phyloP scores from a whole-genome alignment of 2,329 filamentous ascomycete genomes.

The Epichloe hybrida region DNA sequence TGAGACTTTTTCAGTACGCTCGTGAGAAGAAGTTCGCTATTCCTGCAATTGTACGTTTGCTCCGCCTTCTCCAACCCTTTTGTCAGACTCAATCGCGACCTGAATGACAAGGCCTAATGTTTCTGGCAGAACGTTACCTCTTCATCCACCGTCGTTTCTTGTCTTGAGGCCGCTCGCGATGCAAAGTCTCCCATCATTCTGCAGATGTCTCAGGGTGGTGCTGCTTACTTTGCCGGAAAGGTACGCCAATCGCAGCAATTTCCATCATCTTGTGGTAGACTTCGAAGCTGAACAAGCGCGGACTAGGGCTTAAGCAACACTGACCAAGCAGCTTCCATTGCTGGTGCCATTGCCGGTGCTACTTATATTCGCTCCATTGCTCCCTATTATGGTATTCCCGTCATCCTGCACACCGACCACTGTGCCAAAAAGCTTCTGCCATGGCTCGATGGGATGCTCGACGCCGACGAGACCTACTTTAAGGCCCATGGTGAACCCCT shows the following conservation, averaged over 20 bases:
- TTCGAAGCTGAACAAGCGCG: background rate
- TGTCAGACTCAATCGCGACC: slow-evolving; percentile 1
- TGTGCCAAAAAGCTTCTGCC: slow-evolving; percentile 99
- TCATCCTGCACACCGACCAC: slow-evolving; percentile 94
- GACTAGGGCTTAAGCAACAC: slow-evolving; percentile 57
- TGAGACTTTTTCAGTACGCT: slow-evolving; percentile 73
- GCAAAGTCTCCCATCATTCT: slow-evolving; percentile 84
- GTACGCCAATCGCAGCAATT: slow-evolving; percentile 21
- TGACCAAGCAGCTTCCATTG: slow-evolving; percentile 78
- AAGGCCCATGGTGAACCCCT: slow-evolving; percentile 85
- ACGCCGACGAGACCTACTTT: slow-evolving; percentile 90
- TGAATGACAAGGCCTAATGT: background rate
- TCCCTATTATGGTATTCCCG: slow-evolving; percentile 76
- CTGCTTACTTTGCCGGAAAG: slow-evolving; percentile 86
- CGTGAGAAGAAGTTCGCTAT: slow-evolving; percentile 82
- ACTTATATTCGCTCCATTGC: slow-evolving; percentile 88
- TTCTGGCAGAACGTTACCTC: slow-evolving; percentile 67
- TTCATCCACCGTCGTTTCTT: slow-evolving; percentile 61
- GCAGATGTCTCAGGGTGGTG: slow-evolving; percentile 86
- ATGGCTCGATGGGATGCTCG: slow-evolving; percentile 92
- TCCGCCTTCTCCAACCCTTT: background rate
- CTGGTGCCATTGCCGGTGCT: slow-evolving; percentile 75
- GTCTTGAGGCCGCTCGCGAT: slow-evolving; percentile 91
- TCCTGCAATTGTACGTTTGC: slow-evolving; percentile 49
- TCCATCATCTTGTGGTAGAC: background rate